phyloP scores from a whole-genome alignment of 345 rosid genomes.

The Atalantia buxifolia region DNA sequence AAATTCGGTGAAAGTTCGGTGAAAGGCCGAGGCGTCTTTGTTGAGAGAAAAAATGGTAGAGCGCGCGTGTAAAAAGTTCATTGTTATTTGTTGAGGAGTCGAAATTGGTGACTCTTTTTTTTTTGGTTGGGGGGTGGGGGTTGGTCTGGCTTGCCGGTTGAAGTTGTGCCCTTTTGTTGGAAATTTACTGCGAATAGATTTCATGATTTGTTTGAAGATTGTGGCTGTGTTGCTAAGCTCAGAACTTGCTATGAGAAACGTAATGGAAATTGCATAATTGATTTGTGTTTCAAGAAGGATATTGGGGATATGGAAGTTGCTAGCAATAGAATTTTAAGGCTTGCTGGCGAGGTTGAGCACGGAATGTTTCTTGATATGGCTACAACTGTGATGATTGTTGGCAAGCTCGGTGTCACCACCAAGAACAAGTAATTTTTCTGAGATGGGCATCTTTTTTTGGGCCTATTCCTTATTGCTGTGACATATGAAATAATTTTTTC shows the following conservation, averaged over 20 bases:
- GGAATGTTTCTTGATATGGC: constrained; percentile 70
- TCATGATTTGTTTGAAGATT: too few relatives aligned
- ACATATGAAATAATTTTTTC: too few relatives aligned
- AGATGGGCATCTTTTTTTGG: too few relatives aligned
- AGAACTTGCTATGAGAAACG: constrained; percentile 33
- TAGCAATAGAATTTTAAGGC: constrained; percentile 62
- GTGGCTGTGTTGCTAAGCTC: constrained; percentile 42
- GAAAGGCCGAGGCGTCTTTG: constrained; percentile 82
- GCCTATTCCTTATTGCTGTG: too few relatives aligned
- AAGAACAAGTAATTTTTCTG: too few relatives aligned
- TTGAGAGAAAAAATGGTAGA: constrained; percentile 92
- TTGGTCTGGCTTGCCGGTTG: too few relatives aligned
- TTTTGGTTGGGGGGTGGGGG: too few relatives aligned
- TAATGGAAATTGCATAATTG: constrained; percentile 75
- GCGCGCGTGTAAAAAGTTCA: constrained; percentile 65
- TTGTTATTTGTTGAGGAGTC: constrained; percentile 3
- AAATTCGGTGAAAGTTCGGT: constrained; percentile 82
- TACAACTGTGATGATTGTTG: too few relatives aligned
- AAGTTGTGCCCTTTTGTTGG: constrained; percentile 70
- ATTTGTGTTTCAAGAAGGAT: constrained; percentile 62
- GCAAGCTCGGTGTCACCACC: too few relatives aligned
- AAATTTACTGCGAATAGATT: constrained; percentile 58
- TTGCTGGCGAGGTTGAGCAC: constrained; percentile 92
- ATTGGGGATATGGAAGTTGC: constrained; percentile 68
- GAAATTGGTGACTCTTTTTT: too few relatives aligned